Evolutionary conservation across 2,329 filamentous ascomycete genomes (phyloP).

Genomic region (Diplodia sapinea): DNA sequence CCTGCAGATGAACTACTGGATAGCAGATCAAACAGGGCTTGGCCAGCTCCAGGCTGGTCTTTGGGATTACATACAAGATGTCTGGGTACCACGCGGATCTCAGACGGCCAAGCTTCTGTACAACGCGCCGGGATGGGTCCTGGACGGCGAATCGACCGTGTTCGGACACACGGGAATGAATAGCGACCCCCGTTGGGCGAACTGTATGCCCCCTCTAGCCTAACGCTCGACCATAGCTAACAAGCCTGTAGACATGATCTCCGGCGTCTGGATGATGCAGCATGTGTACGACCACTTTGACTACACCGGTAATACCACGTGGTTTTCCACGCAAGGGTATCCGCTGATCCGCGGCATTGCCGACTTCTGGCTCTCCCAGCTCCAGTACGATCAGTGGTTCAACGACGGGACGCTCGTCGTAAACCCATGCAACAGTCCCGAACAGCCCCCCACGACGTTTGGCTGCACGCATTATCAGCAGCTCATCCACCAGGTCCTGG

Average conservation of each 20-base stretch:
- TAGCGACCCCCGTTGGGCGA: slow-evolving; percentile 51
- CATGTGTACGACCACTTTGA: slow-evolving; percentile 65
- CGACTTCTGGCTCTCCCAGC: slow-evolving; percentile 62
- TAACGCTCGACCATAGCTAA: slow-evolving; percentile 13
- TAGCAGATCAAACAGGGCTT: slow-evolving; percentile 54
- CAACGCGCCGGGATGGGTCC: slow-evolving; percentile 61
- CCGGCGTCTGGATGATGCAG: slow-evolving; percentile 65
- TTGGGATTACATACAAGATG: slow-evolving; percentile 61
- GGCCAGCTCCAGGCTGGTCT: slow-evolving; percentile 53
- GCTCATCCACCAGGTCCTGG: slow-evolving; percentile 52
- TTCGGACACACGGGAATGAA: slow-evolving; percentile 63
- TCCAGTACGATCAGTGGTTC: slow-evolving; percentile 58
- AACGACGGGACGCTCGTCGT: slow-evolving; percentile 61
- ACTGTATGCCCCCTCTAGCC: slow-evolving; percentile 34
- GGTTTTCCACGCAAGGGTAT: slow-evolving; percentile 57
- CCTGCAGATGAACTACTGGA: slow-evolving; percentile 68
- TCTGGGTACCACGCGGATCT: slow-evolving; percentile 59
- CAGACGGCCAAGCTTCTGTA: slow-evolving; percentile 63
- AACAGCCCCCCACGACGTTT: slow-evolving; percentile 60
- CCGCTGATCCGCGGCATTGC: slow-evolving; percentile 43
- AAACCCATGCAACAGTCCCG: slow-evolving; percentile 65
- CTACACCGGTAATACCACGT: slow-evolving; percentile 57
- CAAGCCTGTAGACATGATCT: slow-evolving; percentile 49
- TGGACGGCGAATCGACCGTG: slow-evolving; percentile 64
- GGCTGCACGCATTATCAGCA: slow-evolving; percentile 63